Percentiles rank a stretch among this genome's conserved stretches.
These are phyloP conservation scores for Nelumbo lutea DNA, from an alignment of 164 flowering plant genomes.

Conservation along the genomic window DNA sequence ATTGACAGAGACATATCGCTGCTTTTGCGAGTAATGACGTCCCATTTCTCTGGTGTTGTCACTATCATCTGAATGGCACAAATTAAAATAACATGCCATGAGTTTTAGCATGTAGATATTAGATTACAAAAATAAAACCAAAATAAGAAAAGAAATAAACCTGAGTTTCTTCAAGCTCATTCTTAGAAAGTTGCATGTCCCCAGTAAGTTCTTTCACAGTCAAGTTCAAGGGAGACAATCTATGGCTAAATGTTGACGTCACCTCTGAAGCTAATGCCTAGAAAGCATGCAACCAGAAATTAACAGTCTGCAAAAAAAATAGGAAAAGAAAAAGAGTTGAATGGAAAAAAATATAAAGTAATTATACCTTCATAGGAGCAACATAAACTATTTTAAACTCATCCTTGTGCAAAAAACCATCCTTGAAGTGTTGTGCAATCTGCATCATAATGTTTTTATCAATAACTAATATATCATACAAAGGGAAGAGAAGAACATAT, in stretches of 20 bases:
- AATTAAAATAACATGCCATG: conserved; percentile 7
- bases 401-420: conserved; percentile 85
- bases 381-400: conserved; percentile 98
- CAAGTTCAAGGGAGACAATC: conserved; percentile 84
- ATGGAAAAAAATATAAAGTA: not conserved
- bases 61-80: conserved; percentile 81
- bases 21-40: conserved; percentile 98
- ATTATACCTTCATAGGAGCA: conserved; percentile 96
- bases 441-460: conserved; percentile 28
- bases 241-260: conserved; percentile 82
- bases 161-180: conserved; percentile 96
- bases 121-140: conserved; percentile 1
- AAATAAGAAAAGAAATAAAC: conserved; percentile 23
- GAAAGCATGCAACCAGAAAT: conserved; percentile 4
- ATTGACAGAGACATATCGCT: conserved; percentile 96
- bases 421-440: conserved; percentile 91
- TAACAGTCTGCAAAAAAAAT: conserved; percentile 2
- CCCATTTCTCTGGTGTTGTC: conserved; percentile 99
- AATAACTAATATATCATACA: conserved; percentile 7
- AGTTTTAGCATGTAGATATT: conserved; percentile 2
- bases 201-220: conserved; percentile 94
- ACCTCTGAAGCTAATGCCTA: conserved; percentile 99
- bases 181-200: conserved; percentile 92
- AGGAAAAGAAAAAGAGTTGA: not conserved
- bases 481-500: not conserved